A percentile compares a stretch with the other conserved stretches of the same genome.
Conservation (phyloP, 371 early-diverging fungal genomes). For the Circinella minor region DNA sequence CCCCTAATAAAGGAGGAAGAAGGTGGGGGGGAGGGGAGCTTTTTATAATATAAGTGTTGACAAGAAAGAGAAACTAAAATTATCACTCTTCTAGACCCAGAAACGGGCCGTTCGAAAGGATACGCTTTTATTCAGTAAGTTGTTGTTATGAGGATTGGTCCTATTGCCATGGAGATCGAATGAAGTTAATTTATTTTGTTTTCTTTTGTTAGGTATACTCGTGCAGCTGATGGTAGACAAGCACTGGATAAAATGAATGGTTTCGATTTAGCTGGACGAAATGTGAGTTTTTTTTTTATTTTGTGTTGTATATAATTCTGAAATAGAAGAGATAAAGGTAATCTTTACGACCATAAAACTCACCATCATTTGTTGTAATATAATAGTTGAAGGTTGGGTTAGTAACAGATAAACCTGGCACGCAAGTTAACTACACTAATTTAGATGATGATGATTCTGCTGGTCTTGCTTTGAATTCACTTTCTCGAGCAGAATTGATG, state of each 20-base stretch:
- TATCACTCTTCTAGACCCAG: conserved; percentile 53
- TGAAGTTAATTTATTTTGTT: background rate
- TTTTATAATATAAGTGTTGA: background rate
- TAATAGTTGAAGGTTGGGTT: conserved; percentile 81
- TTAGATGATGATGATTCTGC: conserved; percentile 67
- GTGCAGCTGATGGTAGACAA: conserved; percentile 76
- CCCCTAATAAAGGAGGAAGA: too few species aligned
- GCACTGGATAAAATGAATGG: conserved; percentile 91
- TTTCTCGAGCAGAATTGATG: conserved; percentile 86
- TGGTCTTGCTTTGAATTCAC: conserved; percentile 74
- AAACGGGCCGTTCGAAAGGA: conserved; percentile 86
- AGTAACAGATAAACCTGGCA: conserved; percentile 68
- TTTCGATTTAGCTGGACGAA: conserved; percentile 78
- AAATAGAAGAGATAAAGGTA: background rate
- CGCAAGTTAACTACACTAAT: conserved; percentile 36
- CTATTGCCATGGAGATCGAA: background rate
- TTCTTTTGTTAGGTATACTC: conserved; percentile 59
- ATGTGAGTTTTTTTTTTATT: conserved; percentile 39
- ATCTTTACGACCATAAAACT: background rate
- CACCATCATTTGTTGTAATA: too few species aligned
- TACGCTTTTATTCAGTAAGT: conserved; percentile 87
- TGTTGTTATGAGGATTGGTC: too few species aligned
- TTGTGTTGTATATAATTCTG: background rate
- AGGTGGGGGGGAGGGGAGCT: too few species aligned
- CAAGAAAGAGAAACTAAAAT: background rate